These are phyloP conservation scores for Epichloe coenophiala DNA, from an alignment of 2,329 filamentous ascomycete genomes.

Conservation along the genomic window DNA sequence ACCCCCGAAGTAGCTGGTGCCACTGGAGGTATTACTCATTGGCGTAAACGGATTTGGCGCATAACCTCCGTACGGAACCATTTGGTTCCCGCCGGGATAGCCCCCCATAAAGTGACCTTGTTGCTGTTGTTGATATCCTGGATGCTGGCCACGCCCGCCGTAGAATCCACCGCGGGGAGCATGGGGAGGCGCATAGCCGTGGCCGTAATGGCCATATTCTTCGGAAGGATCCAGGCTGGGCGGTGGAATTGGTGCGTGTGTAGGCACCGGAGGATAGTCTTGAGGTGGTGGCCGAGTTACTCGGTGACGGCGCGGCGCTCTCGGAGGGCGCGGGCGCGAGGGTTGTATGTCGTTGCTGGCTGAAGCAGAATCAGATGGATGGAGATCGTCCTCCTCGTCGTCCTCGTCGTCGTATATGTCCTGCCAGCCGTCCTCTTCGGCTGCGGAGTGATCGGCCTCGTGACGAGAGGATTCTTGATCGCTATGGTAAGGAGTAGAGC, in stretches of 20 bases:
- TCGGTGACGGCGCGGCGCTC: constrained; percentile 18
- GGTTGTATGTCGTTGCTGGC: constrained; percentile 21
- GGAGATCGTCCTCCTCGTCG: constrained; percentile 34
- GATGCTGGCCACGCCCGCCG: constrained; percentile 14
- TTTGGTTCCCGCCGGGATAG: constrained; percentile 25
- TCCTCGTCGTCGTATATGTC: constrained; percentile 19
- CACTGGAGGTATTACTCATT: constrained; percentile 24
- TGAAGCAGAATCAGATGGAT: constrained; percentile 47
- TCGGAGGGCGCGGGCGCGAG: constrained; percentile 7
- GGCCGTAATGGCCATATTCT: constrained; percentile 34
- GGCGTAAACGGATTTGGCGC: constrained; percentile 30
- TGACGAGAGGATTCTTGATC: constrained; percentile 24
- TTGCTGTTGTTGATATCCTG: constrained; percentile 34
- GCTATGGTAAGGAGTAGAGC: constrained; percentile 23
- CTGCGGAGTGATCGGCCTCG: constrained; percentile 16
- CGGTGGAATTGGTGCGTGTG: constrained; percentile 31
- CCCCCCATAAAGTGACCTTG: constrained; percentile 29
- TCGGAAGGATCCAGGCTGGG: constrained; percentile 53
- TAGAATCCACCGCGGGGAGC: constrained; percentile 16
- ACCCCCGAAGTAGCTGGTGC: constrained; percentile 27
- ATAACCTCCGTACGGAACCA: constrained; percentile 33
- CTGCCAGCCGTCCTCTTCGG: constrained; percentile 28
- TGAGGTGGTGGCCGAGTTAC: constrained; percentile 22
- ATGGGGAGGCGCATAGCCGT: constrained; percentile 9
- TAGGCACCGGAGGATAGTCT: constrained; percentile 22